phyloP scores from a whole-genome alignment of 495 filamentous ascomycete genomes.

The Parathielavia hyrcaniae region DNA sequence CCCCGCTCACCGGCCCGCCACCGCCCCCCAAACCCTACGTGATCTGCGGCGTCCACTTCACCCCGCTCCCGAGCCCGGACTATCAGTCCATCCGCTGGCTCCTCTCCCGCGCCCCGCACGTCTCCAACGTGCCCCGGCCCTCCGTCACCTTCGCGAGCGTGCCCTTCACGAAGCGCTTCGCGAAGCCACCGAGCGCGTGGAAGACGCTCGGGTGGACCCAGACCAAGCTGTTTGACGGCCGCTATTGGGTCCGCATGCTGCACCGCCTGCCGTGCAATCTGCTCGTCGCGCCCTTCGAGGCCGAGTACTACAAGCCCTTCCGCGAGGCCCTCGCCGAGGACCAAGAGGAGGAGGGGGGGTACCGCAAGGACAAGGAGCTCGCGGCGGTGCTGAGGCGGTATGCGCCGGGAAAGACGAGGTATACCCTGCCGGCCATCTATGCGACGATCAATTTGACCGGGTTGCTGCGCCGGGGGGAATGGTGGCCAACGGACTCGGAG shows the following conservation, averaged over 20 bases:
- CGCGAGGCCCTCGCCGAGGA: slow-evolving; percentile 28
- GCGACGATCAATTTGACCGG: slow-evolving; percentile 22
- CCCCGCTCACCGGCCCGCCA: not conserved
- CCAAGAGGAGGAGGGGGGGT: slow-evolving; percentile 1
- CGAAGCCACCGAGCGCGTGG: slow-evolving; percentile 7
- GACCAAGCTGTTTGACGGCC: slow-evolving; percentile 66
- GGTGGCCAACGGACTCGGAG: slow-evolving; percentile 21
- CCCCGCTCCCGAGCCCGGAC: slow-evolving; percentile 33
- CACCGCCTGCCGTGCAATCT: slow-evolving; percentile 37
- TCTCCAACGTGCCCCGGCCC: slow-evolving; percentile 26
- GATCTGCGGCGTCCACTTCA: slow-evolving; percentile 49
- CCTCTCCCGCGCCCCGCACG: slow-evolving; percentile 37
- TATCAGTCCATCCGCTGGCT: slow-evolving; percentile 32
- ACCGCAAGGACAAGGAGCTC: slow-evolving; percentile 20
- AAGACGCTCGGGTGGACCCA: slow-evolving; percentile 24
- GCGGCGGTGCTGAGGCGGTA: slow-evolving; percentile 33
- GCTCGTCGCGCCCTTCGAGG: slow-evolving; percentile 47
- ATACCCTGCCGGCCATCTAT: slow-evolving; percentile 49
- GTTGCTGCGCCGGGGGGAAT: slow-evolving; percentile 15
- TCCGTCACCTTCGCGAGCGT: slow-evolving; percentile 15
- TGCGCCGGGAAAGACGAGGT: slow-evolving; percentile 49
- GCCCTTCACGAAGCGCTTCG: slow-evolving; percentile 8
- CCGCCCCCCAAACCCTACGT: slow-evolving; percentile 44
- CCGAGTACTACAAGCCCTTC: slow-evolving; percentile 44
- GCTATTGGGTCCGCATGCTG: slow-evolving; percentile 70